phyloP scores from a whole-genome alignment of 176 grass and related monocot species.

The Ensete glaucum region DNA sequence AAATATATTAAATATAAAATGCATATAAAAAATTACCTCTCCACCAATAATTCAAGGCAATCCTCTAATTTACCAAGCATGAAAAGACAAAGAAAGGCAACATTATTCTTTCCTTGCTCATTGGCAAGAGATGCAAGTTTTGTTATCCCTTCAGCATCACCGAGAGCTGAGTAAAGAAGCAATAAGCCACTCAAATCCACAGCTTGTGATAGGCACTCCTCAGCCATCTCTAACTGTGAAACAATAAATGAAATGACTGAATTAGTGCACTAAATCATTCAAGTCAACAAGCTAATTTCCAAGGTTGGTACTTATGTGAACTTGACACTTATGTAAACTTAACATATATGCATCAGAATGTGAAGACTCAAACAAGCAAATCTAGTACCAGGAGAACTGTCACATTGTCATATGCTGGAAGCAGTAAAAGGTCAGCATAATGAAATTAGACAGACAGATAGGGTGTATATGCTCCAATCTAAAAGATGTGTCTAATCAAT shows the following conservation, averaged over 20 bases:
- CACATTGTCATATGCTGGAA: not conserved
- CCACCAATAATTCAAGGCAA: conserved; percentile 84
- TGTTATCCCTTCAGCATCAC: conserved; percentile 77
- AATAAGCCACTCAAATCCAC: conserved; percentile 91
- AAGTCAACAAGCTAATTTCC: not conserved
- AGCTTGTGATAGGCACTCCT: conserved; percentile 79
- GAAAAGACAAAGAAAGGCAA: conserved; percentile 91
- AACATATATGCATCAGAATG: not conserved
- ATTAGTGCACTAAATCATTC: not conserved
- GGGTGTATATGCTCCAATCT: not conserved
- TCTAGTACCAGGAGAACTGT: not conserved
- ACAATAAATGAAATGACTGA: conserved; percentile 20
- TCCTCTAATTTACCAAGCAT: conserved; percentile 92
- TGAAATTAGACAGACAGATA: not conserved
- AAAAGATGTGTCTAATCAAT: not conserved
- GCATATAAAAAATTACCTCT: conserved; percentile 50
- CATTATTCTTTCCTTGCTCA: conserved; percentile 92
- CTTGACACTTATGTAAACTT: not conserved
- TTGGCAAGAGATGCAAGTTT: conserved; percentile 77
- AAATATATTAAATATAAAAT: not conserved
- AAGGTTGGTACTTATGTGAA: not conserved
- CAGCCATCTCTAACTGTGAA: conserved; percentile 72
- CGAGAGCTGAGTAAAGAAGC: conserved; percentile 83
- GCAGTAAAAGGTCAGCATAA: not conserved
- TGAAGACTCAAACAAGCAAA: not conserved